Evolutionary conservation across 2,329 filamentous ascomycete species (phyloP).

Genomic region (Aspergillus viridinutans): DNA sequence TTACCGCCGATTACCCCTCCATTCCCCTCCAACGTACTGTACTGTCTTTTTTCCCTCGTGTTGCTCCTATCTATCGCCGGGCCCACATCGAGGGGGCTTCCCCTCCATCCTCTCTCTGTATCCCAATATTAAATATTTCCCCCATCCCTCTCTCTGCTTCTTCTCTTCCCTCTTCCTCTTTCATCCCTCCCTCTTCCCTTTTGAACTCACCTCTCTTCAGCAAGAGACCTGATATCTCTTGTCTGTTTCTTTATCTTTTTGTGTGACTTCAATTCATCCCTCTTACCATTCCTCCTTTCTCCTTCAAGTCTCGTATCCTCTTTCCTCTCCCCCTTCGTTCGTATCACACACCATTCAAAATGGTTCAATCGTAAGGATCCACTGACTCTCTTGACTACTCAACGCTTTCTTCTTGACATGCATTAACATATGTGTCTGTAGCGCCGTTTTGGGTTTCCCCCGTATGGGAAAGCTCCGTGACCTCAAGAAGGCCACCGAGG

Average conservation of each 20-base stretch:
- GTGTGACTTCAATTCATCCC: constrained; percentile 2
- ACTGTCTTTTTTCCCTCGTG: background rate
- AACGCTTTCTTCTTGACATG: background rate
- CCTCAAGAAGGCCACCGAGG: constrained; percentile 99
- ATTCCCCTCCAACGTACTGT: background rate
- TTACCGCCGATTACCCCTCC: background rate
- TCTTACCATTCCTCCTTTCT: constrained; percentile 3
- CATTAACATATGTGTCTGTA: constrained; percentile 19
- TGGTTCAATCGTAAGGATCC: constrained; percentile 56
- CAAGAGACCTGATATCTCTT: constrained; percentile 25
- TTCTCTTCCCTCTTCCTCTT: constrained; percentile 8
- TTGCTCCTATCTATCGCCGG: background rate
- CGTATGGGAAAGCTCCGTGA: constrained; percentile 98
- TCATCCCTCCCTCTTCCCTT: constrained; percentile 15
- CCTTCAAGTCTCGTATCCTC: constrained; percentile 2
- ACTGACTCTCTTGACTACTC: background rate
- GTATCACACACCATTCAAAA: constrained; percentile 39
- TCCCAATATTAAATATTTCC: background rate
- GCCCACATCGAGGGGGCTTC: background rate
- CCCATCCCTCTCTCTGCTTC: constrained; percentile 1
- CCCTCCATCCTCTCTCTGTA: background rate
- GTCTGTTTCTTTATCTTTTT: constrained; percentile 10
- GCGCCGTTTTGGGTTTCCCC: constrained; percentile 92
- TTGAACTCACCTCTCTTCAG: constrained; percentile 12
- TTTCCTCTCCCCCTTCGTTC: constrained; percentile 11